Evolutionary conservation across 306 rosid genomes (phyloP), one percentile per base, ranked within the genome.

Genomic region (Canavalia ensiformis): DNA sequence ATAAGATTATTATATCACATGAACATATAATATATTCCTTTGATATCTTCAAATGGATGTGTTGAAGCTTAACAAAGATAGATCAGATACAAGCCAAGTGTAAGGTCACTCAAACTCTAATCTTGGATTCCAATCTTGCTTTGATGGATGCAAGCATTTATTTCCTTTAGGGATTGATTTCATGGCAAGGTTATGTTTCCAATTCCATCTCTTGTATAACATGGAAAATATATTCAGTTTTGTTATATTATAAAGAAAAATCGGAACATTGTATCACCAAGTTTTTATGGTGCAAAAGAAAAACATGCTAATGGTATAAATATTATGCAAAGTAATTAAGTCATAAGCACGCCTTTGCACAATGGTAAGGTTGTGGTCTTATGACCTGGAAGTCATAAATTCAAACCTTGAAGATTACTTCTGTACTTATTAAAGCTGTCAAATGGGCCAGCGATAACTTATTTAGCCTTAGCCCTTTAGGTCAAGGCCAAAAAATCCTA

Each of bases 81-180:
- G 31, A 96, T 84, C 82, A 96, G 92, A 86, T 88, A 96, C 75
- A 93, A 80, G 76, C 97, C 98, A 75, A 93, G 55, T 1, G 99
- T 93, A 75, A 96, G 98, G 85, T 93, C 98, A 75, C 97, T 90
- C 91, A 96, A 89, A 78, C 92, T 96, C 98, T 97, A 96, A 87
- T 90, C 99, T 66, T 88, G 90, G 66, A 96, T 88, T 60, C 98
- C 98, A 71, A 84, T 87, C 88, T 93, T 93, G 87, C 92, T 92
- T 74, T 84, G 89, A 81, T 93, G 93, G 76, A 93, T 93, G 86
- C 84, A 85, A 44, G 94, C 83, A 75, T 92, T 84, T 88, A 96
- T 93, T 88, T 93, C 99, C 10, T 66, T 71, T 70, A 96, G 88
- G 55, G 97, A 92, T 13, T 90, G 91, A 81, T 80, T 90, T 68